A percentile compares a stretch with the other conserved stretches of the same genome.
These are phyloP conservation scores for Fusarium sp. DNA, from an alignment of 2,329 filamentous ascomycete genomes.

Conservation along the genomic window DNA sequence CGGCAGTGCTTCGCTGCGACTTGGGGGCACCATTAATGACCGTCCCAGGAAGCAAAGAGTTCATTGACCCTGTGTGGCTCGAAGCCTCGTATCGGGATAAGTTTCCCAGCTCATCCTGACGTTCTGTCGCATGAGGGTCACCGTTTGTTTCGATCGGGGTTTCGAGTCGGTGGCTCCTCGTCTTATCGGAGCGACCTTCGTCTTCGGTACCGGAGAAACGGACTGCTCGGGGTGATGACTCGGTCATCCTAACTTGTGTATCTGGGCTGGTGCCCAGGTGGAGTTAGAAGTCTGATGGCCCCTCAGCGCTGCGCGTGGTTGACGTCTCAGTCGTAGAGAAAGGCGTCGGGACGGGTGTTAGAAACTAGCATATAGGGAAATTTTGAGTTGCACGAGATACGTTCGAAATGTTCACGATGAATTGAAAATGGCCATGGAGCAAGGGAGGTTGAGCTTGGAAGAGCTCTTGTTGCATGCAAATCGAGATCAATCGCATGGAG, in stretches of 20 bases:
- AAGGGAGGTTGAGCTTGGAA: constrained; percentile 33
- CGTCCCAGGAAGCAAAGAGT: constrained; percentile 53
- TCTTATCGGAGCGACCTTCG: constrained; percentile 53
- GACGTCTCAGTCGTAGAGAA: constrained; percentile 18
- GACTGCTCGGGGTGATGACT: constrained; percentile 64
- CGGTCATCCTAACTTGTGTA: constrained; percentile 48
- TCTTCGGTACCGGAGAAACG: constrained; percentile 64
- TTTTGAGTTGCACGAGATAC: constrained; percentile 27
- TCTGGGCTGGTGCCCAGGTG: constrained; percentile 28
- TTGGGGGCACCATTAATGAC: constrained; percentile 54
- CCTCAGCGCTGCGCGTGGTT: constrained; percentile 32
- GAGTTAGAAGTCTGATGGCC: constrained; percentile 33
- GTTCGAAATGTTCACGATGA: constrained; percentile 31
- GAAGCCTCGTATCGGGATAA: constrained; percentile 56
- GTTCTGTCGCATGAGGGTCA: constrained; percentile 58
- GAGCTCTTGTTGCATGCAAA: constrained; percentile 40
- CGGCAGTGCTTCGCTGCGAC: constrained; percentile 51
- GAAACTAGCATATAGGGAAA: constrained; percentile 18
- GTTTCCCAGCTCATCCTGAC: constrained; percentile 58
- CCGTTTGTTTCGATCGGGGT: constrained; percentile 41
- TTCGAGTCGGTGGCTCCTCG: constrained; percentile 51
- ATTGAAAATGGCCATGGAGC: constrained; percentile 40
- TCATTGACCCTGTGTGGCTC: constrained; percentile 53
- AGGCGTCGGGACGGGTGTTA: constrained; percentile 8
- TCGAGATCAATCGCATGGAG: constrained; percentile 44